Evolutionary conservation across 1,139 yeast species (phyloP), one percentile per base, ranked within the genome.

Genomic region (Williopsis jadinii): DNA sequence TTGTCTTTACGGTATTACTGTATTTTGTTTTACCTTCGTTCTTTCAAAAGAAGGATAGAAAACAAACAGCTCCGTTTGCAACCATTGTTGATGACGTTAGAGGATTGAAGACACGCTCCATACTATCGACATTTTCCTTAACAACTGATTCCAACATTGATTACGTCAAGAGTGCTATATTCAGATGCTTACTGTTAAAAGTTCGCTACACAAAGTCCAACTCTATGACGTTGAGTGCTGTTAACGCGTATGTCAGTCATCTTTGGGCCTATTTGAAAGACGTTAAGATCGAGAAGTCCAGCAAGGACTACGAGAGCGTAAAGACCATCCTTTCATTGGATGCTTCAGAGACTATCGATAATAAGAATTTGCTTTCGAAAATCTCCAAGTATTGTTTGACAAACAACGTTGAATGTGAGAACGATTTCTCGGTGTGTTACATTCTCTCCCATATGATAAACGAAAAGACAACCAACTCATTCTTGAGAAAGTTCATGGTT

Each of bases 141-240:
- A 44, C 48, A 40, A 34, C 47, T 38, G 43, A 52, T 46, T 42
- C 48, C 41, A 52, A 50, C 35, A 46, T 45, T 26, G 52, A 57
- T 43, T 42, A 53, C 44, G 49, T 62, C 40, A 52, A 53, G 54
- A 37, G 48, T 37, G 53, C 53, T 8, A 54, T 61, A 28, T 59
- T 56, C 28, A 54, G 58, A 46, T 53, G 60, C 36, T 39, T 60
- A 29, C 45, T 58, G 29, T 41, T 61, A 12, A 59, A 56, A 41
- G 37, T 52, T 3, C 51, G 53, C 29, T 46, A 47, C 14, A 26
- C 30, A 13, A 19, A 47, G 19, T 46, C 59, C 10, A 52, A 51
- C 38, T 10, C 37, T 9, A n/a, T 53, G 6, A 35, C 51, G 3
- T 51, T 49, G 32, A 34, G 43, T 5, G 36, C 54, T 26, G 47